Evolutionary conservation across 2,329 filamentous ascomycete genomes (phyloP).

Genomic region (Acarospora socialis): DNA sequence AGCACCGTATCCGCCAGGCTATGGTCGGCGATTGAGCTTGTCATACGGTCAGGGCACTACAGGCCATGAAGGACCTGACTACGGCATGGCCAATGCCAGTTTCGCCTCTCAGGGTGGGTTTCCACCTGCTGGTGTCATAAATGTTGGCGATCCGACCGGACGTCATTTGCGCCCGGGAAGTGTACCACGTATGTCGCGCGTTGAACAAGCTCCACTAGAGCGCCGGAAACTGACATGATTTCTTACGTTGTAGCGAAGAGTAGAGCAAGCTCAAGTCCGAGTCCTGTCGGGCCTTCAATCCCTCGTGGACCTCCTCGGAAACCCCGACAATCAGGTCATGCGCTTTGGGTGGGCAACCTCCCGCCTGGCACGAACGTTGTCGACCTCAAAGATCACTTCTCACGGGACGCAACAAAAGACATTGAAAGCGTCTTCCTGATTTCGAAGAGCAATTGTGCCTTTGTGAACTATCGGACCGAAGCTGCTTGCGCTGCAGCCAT

Average conservation of each 20-base stretch:
- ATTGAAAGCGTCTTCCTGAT: constrained; percentile 88
- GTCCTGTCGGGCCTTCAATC: constrained; percentile 19
- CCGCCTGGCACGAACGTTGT: constrained; percentile 70
- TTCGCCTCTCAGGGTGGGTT: constrained; percentile 7
- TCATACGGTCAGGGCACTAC: constrained; percentile 5
- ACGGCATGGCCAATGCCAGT: background rate
- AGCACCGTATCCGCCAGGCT: constrained; percentile 2
- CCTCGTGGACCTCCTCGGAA: constrained; percentile 52
- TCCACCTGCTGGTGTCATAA: constrained; percentile 1
- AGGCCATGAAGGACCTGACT: background rate
- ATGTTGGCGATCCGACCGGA: constrained; percentile 3
- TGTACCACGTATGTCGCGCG: constrained; percentile 7
- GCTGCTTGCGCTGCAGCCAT: constrained; percentile 61
- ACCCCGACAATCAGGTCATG: constrained; percentile 61
- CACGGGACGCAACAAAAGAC: constrained; percentile 55
- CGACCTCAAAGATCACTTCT: constrained; percentile 82
- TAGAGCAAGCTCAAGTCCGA: constrained; percentile 15
- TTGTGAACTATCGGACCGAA: constrained; percentile 87
- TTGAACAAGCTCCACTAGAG: no score
- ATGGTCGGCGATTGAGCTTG: constrained; percentile 2
- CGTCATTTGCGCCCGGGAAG: constrained; percentile 4
- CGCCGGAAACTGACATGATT: no score
- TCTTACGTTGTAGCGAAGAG: constrained; percentile 5
- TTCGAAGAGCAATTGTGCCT: constrained; percentile 92
- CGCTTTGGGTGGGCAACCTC: constrained; percentile 91